Percentiles rank a stretch among this genome's conserved stretches.
Conservation (phyloP, 805 yeast species). For the Ogataea paradorogensis region DNA sequence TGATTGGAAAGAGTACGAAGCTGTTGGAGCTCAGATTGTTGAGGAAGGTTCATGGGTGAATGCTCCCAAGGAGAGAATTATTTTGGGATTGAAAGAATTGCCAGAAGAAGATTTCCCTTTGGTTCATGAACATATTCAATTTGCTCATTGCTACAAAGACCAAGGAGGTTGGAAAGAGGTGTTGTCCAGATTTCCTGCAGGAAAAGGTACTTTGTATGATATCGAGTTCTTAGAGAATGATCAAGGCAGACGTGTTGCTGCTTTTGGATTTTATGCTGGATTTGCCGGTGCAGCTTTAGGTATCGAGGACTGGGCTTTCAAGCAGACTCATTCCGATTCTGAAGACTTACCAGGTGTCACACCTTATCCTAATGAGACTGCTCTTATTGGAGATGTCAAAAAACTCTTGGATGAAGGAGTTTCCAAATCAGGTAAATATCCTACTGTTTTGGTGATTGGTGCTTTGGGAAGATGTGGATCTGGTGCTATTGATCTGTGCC, state of each 20-base stretch:
- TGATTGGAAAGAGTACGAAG: constrained; percentile 66
- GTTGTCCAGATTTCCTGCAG: constrained; percentile 81
- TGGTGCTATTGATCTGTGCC: constrained; percentile 86
- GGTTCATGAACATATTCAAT: constrained; percentile 94
- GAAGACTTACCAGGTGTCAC: constrained; percentile 75
- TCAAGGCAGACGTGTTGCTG: constrained; percentile 97
- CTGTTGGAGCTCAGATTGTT: constrained; percentile 82
- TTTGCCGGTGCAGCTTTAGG: constrained; percentile 99
- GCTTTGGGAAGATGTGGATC: constrained; percentile 99
- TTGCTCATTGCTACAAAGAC: constrained; percentile 97
- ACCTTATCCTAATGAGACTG: constrained; percentile 80
- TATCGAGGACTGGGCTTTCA: constrained; percentile 89
- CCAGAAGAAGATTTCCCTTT: constrained; percentile 93
- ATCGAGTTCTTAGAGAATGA: constrained; percentile 92
- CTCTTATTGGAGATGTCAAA: constrained; percentile 69
- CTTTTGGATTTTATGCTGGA: constrained; percentile 99
- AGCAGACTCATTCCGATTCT: constrained; percentile 65
- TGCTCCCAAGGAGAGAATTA: constrained; percentile 88
- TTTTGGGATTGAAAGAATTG: constrained; percentile 91
- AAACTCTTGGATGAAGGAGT: constrained; percentile 54
- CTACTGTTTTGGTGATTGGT: constrained; percentile 87
- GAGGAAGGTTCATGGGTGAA: constrained; percentile 90
- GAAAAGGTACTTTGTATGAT: constrained; percentile 88
- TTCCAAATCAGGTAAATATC: constrained; percentile 60
- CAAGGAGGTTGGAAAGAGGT: constrained; percentile 98